phyloP scores from a whole-genome alignment of 1,139 yeast genomes.

The Protomyces pachydermus region DNA sequence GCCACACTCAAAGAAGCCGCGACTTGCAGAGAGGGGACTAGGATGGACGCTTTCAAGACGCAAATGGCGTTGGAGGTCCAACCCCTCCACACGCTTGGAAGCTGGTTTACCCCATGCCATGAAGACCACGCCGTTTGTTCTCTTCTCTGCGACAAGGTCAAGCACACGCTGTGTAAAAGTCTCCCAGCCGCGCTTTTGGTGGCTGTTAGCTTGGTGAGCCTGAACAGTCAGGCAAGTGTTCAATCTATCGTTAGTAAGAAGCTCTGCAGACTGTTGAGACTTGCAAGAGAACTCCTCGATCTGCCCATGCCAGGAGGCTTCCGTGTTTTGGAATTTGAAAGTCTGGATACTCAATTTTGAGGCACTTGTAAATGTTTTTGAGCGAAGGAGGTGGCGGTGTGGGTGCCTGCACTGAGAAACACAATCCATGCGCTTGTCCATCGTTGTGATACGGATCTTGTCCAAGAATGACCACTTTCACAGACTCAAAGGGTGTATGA shows the following conservation, averaged over 20 bases:
- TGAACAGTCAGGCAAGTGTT: conserved; percentile 88
- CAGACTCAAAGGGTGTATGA: conserved; percentile 67
- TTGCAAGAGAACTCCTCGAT: conserved; percentile 71
- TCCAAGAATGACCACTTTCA: conserved; percentile 78
- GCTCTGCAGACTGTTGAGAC: background rate
- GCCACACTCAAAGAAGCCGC: conserved; percentile 71
- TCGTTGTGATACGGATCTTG: conserved; percentile 95
- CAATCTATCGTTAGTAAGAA: conserved; percentile 38
- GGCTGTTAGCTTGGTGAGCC: conserved; percentile 91
- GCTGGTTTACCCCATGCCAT: conserved; percentile 97
- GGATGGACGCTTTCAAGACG: conserved; percentile 84
- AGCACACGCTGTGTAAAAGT: conserved; percentile 72
- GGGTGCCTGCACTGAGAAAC: conserved; percentile 84
- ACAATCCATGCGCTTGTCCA: conserved; percentile 94
- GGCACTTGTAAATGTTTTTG: conserved; percentile 76
- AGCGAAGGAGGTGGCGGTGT: conserved; percentile 86
- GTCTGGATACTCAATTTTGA: conserved; percentile 66
- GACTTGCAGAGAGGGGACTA: conserved; percentile 81
- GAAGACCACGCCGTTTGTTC: conserved; percentile 58
- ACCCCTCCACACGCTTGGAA: conserved; percentile 56
- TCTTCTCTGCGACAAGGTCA: conserved; percentile 46
- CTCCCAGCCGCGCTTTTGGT: conserved; percentile 91
- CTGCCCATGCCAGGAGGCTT: conserved; percentile 76
- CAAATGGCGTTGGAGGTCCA: conserved; percentile 38
- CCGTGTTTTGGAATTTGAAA: conserved; percentile 43